Evolutionary conservation across 176 grass and related monocot species (phyloP).

Genomic region (Poa annua): DNA sequence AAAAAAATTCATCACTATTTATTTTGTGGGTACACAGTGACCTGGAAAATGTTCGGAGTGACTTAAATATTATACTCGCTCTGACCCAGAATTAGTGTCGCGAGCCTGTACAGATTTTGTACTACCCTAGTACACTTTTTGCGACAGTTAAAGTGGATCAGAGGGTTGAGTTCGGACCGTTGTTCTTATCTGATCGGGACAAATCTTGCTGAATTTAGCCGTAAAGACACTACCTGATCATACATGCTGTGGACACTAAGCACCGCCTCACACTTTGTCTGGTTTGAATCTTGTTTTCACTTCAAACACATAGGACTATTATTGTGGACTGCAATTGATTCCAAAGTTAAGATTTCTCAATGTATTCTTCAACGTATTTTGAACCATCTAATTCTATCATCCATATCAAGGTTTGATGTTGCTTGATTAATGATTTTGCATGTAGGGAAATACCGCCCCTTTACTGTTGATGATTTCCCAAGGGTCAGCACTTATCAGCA

Average conservation of each 20-base stretch:
- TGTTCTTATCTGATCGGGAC: not conserved
- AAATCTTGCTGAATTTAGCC: not conserved
- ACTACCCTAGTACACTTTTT: too few relatives aligned
- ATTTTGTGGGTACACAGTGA: too few relatives aligned
- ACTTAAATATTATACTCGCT: too few relatives aligned
- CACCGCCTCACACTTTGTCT: not conserved
- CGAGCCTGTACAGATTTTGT: too few relatives aligned
- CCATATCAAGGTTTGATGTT: not conserved
- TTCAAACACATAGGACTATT: not conserved
- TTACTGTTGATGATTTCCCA: slow-evolving; percentile 20
- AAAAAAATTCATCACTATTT: too few relatives aligned
- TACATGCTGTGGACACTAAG: not conserved
- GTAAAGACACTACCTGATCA: slow-evolving; percentile 5
- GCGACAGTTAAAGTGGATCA: too few relatives aligned
- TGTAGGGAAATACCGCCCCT: slow-evolving; percentile 20
- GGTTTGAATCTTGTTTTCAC: not conserved
- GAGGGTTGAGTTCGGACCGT: not conserved
- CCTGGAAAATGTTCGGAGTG: too few relatives aligned
- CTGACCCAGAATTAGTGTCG: too few relatives aligned
- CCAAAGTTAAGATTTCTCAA: not conserved
- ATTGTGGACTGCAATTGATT: not conserved
- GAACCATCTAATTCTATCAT: not conserved
- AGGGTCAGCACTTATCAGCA: too few relatives aligned
- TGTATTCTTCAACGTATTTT: not conserved
- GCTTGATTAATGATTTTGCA: not conserved